Base-by-base conservation (phyloP, 208 protist species). In the Acanthamoeba sp. region DNA sequence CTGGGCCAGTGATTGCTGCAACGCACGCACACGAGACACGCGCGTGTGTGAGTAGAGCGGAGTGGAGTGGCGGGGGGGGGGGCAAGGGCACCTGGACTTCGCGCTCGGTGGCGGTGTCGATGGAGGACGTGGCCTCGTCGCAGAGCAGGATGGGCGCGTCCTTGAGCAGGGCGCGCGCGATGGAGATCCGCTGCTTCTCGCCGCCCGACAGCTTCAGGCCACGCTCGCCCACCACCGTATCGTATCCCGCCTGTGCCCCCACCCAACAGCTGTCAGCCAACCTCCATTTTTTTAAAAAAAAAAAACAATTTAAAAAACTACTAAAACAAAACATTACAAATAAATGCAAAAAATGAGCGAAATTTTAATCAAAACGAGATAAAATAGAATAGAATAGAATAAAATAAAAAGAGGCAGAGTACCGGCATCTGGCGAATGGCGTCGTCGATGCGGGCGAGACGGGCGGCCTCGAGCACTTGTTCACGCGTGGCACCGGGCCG, bases 111-210 rank as follows among this genome's bases (percentile, higher is more conserved):
- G 22, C 40, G 7, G 96, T 89, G 76, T 98, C 97, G 34, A 98
- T 96, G 29, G 96, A 42, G 24, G 69, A 95, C 0, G 97, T 98
- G 14, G 97, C 96, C 71, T 98, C 97, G 80, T 98, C 97, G 50
- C 84, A 95, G 5, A 98, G 66, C 1, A 98, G n/a, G 36, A 98
- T 97, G 22, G 96, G 94, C 27, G 96, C 38, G 73, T 97, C 66
- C 71, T 97, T 97, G 2, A 97, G 94, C 4, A 96, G 66, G 0
- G 96, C 94, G 29, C 96, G 66, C 18, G 97, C 97, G 91, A 98
- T 97, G 38, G 96, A 91, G 48, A 98, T 96, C 29, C 97, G 93
- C 92, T 98, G 97, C 90, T 98, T 98, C 88, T 98, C 97, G 45
- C 97, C 97, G 32, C 97, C 96, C 0, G 90, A 96, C 45, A 98